phyloP scores from a whole-genome alignment of 371 early-diverging fungal genomes.

The Mucor mucedo region DNA sequence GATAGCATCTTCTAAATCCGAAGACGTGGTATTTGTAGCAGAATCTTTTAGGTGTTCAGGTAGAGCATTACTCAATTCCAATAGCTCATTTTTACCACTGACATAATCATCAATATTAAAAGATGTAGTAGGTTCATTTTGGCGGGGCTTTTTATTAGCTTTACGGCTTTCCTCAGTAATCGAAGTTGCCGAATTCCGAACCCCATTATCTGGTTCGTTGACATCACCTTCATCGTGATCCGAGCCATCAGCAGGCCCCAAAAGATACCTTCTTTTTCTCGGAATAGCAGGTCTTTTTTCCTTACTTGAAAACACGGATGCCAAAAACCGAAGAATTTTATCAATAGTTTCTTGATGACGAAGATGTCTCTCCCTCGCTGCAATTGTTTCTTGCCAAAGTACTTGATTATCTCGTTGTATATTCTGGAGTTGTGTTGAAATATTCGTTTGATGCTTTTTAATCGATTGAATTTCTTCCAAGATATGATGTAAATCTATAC shows the following conservation, averaged over 20 bases:
- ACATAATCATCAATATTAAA: conserved; percentile 36
- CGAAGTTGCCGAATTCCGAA: neutral
- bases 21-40: conserved; percentile 1
- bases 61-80: conserved; percentile 5
- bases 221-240: conserved; percentile 8
- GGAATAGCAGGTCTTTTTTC: conserved; percentile 54
- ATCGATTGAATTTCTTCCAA: conserved; percentile 87
- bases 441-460: conserved; percentile 86
- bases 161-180: conserved; percentile 5
- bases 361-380: conserved; percentile 77
- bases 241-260: conserved; percentile 33
- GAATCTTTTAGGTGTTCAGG: conserved; percentile 18
- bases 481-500: conserved; percentile 61
- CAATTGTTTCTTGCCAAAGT: conserved; percentile 85
- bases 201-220: neutral
- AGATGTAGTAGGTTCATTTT: neutral
- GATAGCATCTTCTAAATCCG: conserved; percentile 35
- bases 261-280: conserved; percentile 51
- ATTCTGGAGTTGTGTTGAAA: conserved; percentile 81
- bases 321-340: conserved; percentile 84
- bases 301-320: conserved; percentile 74
- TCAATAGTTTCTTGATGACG: conserved; percentile 93
- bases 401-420: conserved; percentile 88
- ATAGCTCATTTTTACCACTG: conserved; percentile 18
- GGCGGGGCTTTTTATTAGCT: conserved; percentile 20